Evolutionary conservation across 2,329 filamentous ascomycete species (phyloP).

Genomic region (Calonectria pteridis): DNA sequence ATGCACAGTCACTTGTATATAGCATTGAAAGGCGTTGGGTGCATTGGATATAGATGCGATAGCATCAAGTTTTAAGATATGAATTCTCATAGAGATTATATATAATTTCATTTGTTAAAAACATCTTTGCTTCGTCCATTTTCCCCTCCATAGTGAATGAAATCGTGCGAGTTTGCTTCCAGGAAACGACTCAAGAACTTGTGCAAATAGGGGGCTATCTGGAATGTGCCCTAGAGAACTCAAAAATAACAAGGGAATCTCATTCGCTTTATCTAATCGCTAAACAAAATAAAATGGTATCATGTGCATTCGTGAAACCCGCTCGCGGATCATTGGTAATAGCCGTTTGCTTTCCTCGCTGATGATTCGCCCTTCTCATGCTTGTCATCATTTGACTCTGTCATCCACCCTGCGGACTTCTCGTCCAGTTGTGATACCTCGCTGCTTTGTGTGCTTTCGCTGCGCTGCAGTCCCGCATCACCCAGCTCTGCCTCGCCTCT

Average conservation of each 20-base stretch:
- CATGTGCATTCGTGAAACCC: background rate
- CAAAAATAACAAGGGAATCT: background rate
- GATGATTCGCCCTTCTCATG: background rate
- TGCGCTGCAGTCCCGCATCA: background rate
- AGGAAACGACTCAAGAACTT: background rate
- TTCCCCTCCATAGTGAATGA: background rate
- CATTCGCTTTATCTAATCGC: background rate
- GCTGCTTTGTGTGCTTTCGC: background rate
- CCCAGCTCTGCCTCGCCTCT: background rate
- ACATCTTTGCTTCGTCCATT: background rate
- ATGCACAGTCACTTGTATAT: slow-evolving; percentile 45
- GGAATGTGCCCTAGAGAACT: background rate
- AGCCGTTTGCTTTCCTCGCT: background rate
- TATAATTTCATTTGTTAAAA: slow-evolving; percentile 45
- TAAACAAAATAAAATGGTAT: slow-evolving; percentile 14
- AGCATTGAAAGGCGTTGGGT: slow-evolving; percentile 48
- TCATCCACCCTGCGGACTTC: background rate
- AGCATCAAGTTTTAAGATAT: slow-evolving; percentile 41
- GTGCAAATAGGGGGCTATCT: background rate
- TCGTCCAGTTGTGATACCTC: background rate
- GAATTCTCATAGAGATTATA: slow-evolving; percentile 42
- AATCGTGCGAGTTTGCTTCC: background rate
- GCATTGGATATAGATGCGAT: slow-evolving; percentile 40
- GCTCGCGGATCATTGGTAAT: background rate
- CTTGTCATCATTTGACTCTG: background rate